These are phyloP conservation scores for Naganishia sp. DNA, from an alignment of 1,284 basidiomycete species.

Conservation along the genomic window DNA sequence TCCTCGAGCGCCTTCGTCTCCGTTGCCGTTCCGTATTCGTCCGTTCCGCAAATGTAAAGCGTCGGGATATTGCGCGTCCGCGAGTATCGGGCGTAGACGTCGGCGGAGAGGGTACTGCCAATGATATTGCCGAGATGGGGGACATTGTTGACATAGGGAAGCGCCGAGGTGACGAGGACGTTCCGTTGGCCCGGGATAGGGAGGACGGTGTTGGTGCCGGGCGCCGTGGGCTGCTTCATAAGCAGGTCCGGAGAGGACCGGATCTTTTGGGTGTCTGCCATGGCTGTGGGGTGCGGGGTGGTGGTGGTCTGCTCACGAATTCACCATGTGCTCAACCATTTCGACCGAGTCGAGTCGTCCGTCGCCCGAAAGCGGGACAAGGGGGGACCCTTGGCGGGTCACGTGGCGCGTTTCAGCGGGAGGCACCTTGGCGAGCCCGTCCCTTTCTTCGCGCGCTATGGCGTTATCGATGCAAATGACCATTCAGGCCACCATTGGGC, in stretches of 20 bases:
- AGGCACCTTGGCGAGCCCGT: too few species aligned
- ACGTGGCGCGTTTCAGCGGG: too few species aligned
- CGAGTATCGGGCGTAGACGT: conserved; percentile 87
- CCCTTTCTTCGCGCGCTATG: too few species aligned
- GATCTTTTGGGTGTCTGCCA: conserved; percentile 55
- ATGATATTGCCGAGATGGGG: conserved; percentile 99
- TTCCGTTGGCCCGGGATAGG: conserved; percentile 60
- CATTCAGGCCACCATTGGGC: too few species aligned
- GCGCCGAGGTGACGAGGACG: conserved; percentile 88
- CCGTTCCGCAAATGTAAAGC: conserved; percentile 83
- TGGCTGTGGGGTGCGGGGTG: conserved; percentile 22
- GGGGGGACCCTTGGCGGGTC: too few species aligned
- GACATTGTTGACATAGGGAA: conserved; percentile 99
- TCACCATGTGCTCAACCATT: too few species aligned
- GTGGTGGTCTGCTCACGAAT: too few species aligned
- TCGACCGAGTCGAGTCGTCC: too few species aligned
- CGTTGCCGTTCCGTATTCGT: conserved; percentile 98
- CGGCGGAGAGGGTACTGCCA: conserved; percentile 79
- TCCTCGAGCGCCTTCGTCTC: conserved; percentile 94
- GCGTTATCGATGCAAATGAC: too few species aligned
- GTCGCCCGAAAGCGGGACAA: too few species aligned
- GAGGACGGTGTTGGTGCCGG: conserved; percentile 6
- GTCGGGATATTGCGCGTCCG: conserved; percentile 59
- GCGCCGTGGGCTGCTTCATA: conserved; percentile 20
- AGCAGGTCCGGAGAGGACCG: conserved; percentile 58